A percentile compares a stretch with the other conserved stretches of the same genome.
phyloP scores from a whole-genome alignment of 1,284 basidiomycete species.

The Cryptococcus sp. region DNA sequence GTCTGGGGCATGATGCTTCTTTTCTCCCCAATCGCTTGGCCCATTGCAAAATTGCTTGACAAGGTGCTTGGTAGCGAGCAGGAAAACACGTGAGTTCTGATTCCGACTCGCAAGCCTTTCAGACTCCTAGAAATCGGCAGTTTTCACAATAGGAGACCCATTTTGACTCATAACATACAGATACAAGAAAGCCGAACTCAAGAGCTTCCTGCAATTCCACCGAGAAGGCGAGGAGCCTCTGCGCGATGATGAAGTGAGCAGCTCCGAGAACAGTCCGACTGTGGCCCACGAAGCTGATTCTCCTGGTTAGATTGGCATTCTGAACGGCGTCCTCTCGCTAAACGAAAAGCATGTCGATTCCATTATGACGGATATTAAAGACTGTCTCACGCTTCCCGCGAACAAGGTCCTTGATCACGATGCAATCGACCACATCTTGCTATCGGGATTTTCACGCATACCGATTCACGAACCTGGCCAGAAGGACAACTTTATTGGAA shows the following conservation, averaged over 20 bases:
- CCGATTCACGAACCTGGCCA: conserved; percentile 81
- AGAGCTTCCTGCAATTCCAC: conserved; percentile 88
- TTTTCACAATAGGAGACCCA: neutral
- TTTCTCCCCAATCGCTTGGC: conserved; percentile 80
- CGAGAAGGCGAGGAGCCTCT: conserved; percentile 81
- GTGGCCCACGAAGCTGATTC: neutral
- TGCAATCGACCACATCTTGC: conserved; percentile 69
- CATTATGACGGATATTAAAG: conserved; percentile 83
- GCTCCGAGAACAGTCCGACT: conserved; percentile 8
- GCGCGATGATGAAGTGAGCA: conserved; percentile 66
- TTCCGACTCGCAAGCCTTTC: neutral
- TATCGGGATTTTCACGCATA: conserved; percentile 90
- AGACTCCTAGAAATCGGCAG: no score
- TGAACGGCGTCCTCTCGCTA: conserved; percentile 83
- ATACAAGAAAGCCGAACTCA: conserved; percentile 89
- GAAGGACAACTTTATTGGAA: conserved; percentile 76
- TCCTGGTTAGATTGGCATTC: conserved; percentile 66
- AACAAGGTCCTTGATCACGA: conserved; percentile 79
- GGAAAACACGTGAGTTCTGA: conserved; percentile 52
- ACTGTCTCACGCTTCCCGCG: conserved; percentile 56
- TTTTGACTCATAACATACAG: conserved; percentile 56
- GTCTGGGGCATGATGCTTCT: conserved; percentile 69
- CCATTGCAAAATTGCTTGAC: conserved; percentile 84
- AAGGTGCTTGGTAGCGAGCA: conserved; percentile 70
- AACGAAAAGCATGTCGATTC: conserved; percentile 77